Evolutionary conservation across 441 rosid genomes (phyloP).

Genomic region (Melastoma candidum): DNA sequence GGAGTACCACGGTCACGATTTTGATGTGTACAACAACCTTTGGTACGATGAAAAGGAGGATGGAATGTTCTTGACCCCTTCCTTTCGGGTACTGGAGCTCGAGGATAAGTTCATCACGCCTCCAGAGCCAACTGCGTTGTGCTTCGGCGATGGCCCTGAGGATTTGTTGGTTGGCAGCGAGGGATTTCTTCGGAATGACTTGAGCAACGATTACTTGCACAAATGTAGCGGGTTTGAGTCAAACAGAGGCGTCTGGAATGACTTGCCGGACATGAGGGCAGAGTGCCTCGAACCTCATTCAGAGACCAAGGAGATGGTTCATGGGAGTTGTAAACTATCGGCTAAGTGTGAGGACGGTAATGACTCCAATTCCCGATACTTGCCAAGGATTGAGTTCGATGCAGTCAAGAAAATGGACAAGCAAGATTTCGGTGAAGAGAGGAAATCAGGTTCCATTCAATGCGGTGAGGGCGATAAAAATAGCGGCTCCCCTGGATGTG

Average conservation of each 20-base stretch:
- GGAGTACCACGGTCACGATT: conserved; percentile 55
- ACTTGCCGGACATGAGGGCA: conserved; percentile 16
- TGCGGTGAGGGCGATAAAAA: conserved; percentile 22
- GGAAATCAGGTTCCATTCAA: no score
- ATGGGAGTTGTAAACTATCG: conserved; percentile 13
- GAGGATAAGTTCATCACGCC: conserved; percentile 70
- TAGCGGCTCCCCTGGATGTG: conserved; percentile 20
- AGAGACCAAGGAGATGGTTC: conserved; percentile 10
- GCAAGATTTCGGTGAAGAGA: no score
- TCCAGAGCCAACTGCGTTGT: conserved; percentile 20
- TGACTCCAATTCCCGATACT: conserved; percentile 5
- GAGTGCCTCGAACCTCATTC: conserved; percentile 16
- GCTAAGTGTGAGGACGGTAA: conserved; percentile 7
- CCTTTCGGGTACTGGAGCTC: conserved; percentile 44
- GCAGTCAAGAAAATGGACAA: no score
- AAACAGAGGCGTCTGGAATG: conserved; percentile 22
- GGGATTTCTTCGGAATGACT: conserved; percentile 31
- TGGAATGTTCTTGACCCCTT: conserved; percentile 64
- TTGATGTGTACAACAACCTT: conserved; percentile 52
- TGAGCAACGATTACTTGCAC: conserved; percentile 36
- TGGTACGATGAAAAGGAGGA: conserved; percentile 61
- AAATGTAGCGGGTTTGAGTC: conserved; percentile 19
- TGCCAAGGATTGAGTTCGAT: no score
- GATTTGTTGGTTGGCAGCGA: conserved; percentile 26
- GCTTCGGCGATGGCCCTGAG: conserved; percentile 30